A percentile compares a stretch with the other conserved stretches of the same genome.
Conservation (phyloP, 257 asterid species). For the Nicotiana obtusifolia region DNA sequence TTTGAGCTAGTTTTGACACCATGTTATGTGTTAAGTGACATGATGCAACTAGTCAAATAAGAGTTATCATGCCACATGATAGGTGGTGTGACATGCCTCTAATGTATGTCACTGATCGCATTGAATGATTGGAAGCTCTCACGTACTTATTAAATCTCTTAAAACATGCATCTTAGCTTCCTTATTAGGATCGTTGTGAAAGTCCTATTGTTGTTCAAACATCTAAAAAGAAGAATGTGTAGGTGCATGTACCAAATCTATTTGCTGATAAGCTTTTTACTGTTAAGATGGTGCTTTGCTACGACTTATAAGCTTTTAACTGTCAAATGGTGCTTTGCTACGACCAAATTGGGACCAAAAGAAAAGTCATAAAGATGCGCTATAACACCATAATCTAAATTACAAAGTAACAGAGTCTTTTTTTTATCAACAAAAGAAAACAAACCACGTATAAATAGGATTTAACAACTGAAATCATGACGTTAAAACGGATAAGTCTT, state of each 20-base stretch:
- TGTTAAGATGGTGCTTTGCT: conserved; percentile 1
- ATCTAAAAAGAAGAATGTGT: not conserved
- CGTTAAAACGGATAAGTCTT: not conserved
- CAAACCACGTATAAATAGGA: not conserved
- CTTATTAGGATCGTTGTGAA: too few species aligned
- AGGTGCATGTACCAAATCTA: conserved; percentile 2
- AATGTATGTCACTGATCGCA: too few species aligned
- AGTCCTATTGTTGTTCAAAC: not conserved
- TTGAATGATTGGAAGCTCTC: too few species aligned
- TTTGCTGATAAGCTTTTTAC: not conserved
- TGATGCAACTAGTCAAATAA: too few species aligned
- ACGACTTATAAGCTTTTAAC: not conserved
- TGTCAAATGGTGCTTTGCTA: not conserved
- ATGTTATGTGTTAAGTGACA: too few species aligned
- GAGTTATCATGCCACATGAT: too few species aligned
- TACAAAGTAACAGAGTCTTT: not conserved
- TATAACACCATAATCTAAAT: not conserved
- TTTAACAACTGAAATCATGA: not conserved
- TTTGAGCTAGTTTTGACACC: too few species aligned
- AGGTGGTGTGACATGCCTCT: too few species aligned
- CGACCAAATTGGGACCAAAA: not conserved
- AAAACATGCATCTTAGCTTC: too few species aligned
- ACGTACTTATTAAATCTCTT: too few species aligned
- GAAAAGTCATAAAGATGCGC: not conserved
- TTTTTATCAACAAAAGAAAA: not conserved